phyloP scores from a whole-genome alignment of 805 yeast genomes.

The Zygosaccharomyces bisporus region DNA sequence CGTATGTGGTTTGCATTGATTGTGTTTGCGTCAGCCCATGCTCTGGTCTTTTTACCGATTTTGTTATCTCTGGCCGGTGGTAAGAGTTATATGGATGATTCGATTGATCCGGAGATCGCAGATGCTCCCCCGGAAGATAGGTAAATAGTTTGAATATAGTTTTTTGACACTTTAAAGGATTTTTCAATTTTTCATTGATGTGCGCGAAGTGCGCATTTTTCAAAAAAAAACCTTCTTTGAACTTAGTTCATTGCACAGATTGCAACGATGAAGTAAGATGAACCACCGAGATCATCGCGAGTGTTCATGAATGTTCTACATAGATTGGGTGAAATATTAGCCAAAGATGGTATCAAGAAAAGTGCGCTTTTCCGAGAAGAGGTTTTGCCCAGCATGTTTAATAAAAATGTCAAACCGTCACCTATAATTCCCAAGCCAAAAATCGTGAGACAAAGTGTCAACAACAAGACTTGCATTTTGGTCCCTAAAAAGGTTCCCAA shows the following conservation, averaged over 20 bases:
- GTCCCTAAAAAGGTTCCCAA: neutral
- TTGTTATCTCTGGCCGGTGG: conserved; percentile 64
- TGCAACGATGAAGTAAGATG: neutral
- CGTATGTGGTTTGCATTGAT: conserved; percentile 90
- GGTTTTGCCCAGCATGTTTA: conserved; percentile 11
- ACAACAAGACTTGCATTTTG: neutral
- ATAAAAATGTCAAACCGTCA: conserved; percentile 6
- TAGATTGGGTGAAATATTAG: conserved; percentile 35
- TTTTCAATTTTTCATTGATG: neutral
- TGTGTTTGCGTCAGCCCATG: conserved; percentile 70
- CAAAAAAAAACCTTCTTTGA: neutral
- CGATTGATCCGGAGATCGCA: conserved; percentile 1
- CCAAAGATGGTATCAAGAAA: conserved; percentile 16
- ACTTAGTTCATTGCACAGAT: too few species aligned
- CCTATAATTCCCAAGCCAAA: neutral
- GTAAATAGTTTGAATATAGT: neutral
- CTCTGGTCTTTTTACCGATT: conserved; percentile 75
- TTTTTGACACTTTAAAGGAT: neutral
- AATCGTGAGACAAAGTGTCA: neutral
- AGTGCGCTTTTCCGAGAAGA: conserved; percentile 11
- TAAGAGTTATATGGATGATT: conserved; percentile 42
- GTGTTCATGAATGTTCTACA: conserved; percentile 30
- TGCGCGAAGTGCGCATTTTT: neutral
- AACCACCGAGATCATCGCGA: neutral
- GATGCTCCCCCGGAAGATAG: neutral